Conservation (phyloP, 495 filamentous ascomycete species). For the Aspergillus nanangensis region DNA sequence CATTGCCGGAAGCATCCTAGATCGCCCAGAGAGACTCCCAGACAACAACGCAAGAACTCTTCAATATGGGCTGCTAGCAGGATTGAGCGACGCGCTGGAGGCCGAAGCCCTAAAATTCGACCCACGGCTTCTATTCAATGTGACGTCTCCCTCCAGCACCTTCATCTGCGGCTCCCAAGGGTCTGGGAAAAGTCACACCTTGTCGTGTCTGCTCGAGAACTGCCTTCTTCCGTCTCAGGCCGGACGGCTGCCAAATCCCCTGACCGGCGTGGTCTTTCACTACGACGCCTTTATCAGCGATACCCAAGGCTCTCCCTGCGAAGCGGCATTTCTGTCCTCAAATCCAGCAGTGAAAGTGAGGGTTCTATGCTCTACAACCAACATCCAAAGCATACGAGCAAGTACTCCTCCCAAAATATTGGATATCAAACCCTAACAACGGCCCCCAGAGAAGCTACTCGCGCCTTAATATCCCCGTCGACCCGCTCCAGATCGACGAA, state of each 20-base stretch:
- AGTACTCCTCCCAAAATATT: neutral
- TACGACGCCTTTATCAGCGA: conserved; percentile 59
- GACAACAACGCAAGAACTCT: neutral
- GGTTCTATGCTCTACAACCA: conserved; percentile 62
- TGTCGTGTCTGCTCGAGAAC: conserved; percentile 67
- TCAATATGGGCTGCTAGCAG: neutral
- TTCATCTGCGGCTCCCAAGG: conserved; percentile 80
- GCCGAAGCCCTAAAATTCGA: conserved; percentile 18
- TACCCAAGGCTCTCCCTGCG: conserved; percentile 53
- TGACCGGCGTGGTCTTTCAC: conserved; percentile 66
- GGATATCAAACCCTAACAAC: conserved; percentile 7
- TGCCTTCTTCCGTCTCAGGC: conserved; percentile 43
- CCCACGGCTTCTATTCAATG: conserved; percentile 59
- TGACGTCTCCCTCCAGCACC: conserved; percentile 59
- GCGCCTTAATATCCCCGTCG: conserved; percentile 40
- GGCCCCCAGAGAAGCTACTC: conserved; percentile 15
- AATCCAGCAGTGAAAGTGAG: conserved; percentile 49
- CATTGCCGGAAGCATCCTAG: conserved; percentile 2
- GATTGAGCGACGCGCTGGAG: neutral
- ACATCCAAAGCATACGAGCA: conserved; percentile 45
- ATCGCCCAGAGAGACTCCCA: neutral
- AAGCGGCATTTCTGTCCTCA: conserved; percentile 63
- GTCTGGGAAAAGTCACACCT: conserved; percentile 70
- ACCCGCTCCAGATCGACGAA: conserved; percentile 52
- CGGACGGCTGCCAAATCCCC: conserved; percentile 39